These are phyloP conservation scores for Fibroporia radiculosa DNA, from an alignment of 768 basidiomycete genomes.

Conservation along the genomic window DNA sequence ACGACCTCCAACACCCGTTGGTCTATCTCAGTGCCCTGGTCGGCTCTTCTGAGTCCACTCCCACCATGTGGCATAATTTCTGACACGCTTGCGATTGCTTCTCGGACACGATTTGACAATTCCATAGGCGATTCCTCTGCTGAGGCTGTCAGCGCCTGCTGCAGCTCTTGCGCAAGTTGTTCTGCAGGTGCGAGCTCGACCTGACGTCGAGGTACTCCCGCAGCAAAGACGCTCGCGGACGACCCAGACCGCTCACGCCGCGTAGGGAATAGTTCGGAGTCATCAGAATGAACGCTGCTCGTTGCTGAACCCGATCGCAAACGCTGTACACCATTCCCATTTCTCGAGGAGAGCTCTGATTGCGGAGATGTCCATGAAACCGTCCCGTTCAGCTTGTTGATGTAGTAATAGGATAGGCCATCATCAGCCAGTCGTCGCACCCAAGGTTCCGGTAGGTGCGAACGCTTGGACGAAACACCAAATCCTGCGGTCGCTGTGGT, in stretches of 20 bases:
- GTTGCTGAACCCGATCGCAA: constrained; percentile 29
- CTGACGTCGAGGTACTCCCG: constrained; percentile 1
- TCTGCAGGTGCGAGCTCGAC: constrained; percentile 50
- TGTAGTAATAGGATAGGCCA: constrained; percentile 72
- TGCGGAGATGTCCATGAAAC: constrained; percentile 49
- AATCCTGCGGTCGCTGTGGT: constrained; percentile 38
- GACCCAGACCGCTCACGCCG: constrained; percentile 22
- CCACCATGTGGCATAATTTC: constrained; percentile 50
- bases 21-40: constrained; percentile 55
- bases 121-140: constrained; percentile 54
- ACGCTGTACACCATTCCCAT: constrained; percentile 7
- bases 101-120: constrained; percentile 48
- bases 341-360: constrained; percentile 1
- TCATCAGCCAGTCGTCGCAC: constrained; percentile 73
- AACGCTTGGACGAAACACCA: constrained; percentile 48
- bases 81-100: constrained; percentile 56
- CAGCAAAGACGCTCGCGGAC: constrained; percentile 4
- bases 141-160: constrained; percentile 49
- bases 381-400: constrained; percentile 62
- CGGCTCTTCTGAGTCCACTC: constrained; percentile 37
- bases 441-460: constrained; percentile 78
- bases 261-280: constrained; percentile 60
- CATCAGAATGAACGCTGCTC: constrained; percentile 68
- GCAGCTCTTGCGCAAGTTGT: constrained; percentile 57
- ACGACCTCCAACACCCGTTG: constrained; percentile 55